Percentiles rank a stretch among this genome's conserved stretches.
phyloP scores from a whole-genome alignment of 2,329 filamentous ascomycete species.

The Xylariaceae sp. region DNA sequence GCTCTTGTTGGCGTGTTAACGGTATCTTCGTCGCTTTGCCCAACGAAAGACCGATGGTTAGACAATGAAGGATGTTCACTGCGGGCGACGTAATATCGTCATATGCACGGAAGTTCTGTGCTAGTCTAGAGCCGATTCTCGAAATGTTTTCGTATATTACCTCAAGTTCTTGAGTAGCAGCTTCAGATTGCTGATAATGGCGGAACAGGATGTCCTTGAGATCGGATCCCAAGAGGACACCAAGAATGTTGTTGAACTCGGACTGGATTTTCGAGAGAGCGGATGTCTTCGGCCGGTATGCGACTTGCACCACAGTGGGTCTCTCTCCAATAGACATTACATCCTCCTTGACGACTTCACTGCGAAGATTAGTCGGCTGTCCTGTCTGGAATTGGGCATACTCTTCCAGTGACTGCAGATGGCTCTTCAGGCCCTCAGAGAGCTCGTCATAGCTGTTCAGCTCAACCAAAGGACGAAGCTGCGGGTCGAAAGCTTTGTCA shows the following conservation, averaged over 20 bases:
- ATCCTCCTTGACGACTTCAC: conserved; percentile 57
- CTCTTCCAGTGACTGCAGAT: conserved; percentile 53
- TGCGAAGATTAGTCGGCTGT: conserved; percentile 61
- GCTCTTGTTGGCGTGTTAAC: conserved; percentile 7
- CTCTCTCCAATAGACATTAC: conserved; percentile 59
- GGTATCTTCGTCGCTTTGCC: conserved; percentile 41
- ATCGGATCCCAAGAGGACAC: conserved; percentile 50
- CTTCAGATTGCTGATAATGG: conserved; percentile 30
- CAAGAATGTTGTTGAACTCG: conserved; percentile 74
- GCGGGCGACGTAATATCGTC: conserved; percentile 78
- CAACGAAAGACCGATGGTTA: conserved; percentile 70
- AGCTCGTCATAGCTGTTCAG: conserved; percentile 53
- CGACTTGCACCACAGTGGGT: conserved; percentile 56
- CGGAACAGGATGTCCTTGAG: conserved; percentile 37
- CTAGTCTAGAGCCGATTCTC: conserved; percentile 66
- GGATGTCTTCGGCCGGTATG: conserved; percentile 66
- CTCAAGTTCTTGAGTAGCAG: conserved; percentile 41
- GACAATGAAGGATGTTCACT: conserved; percentile 70
- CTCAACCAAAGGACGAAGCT: conserved; percentile 60
- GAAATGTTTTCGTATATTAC: conserved; percentile 54
- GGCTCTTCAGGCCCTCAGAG: conserved; percentile 48
- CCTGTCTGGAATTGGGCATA: conserved; percentile 68
- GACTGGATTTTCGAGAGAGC: conserved; percentile 69
- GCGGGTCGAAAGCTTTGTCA: conserved; percentile 79
- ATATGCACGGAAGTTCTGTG: conserved; percentile 67